Base-by-base conservation (phyloP, 768 basidiomycete species). In the Chalciporus sphaerocephalus region DNA sequence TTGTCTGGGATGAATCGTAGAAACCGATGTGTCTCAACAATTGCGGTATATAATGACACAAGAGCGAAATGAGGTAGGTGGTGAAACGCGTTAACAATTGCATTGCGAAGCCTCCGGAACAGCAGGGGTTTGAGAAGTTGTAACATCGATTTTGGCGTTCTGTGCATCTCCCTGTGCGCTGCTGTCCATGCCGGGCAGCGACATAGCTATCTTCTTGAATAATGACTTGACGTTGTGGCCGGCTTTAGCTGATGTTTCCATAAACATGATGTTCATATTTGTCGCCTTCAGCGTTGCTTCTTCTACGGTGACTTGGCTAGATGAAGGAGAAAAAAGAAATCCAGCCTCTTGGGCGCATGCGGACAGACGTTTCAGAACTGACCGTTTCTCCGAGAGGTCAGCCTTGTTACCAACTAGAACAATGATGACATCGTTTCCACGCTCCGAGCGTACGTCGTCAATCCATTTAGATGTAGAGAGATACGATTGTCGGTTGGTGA, bases 121-220 rank as follows among this genome's bases (percentile, higher is more conserved):
- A 38, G 88, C 78, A 52, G 74, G 75, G 32, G 75, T 60, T 38
- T 76, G 69, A 47, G 85, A 76, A 40, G 85, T 79, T 50, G 88
- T 91, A 39, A 95, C 92, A 64, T 95, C 92, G 64, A 95, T 94
- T 77, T 92, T 76, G 13, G 74, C 54, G 45, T 76, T 78, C 51
- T 75, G 71, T n/a, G 74, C 59, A 51, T 84, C 77, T 32, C 65
- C 69, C 52, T 84, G 82, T 18, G 58, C 74, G 27, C 85, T 89
- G 64, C 87, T 92, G 59, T 94, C 92, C 81, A 93, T 93, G 11
- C 96, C 96, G 16, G 96, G 95, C 40, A 99, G 69, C 2, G 93
- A 93, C 85, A 98, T 84, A 1, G 96, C 96, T 54, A 99, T 99
- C 76, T 98, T 98, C 74, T 97, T 94, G 78, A 99, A 99, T 55